Evolutionary conservation across 2,329 filamentous ascomycete genomes (phyloP).

Genomic region (Purpureocillium lavendulum): DNA sequence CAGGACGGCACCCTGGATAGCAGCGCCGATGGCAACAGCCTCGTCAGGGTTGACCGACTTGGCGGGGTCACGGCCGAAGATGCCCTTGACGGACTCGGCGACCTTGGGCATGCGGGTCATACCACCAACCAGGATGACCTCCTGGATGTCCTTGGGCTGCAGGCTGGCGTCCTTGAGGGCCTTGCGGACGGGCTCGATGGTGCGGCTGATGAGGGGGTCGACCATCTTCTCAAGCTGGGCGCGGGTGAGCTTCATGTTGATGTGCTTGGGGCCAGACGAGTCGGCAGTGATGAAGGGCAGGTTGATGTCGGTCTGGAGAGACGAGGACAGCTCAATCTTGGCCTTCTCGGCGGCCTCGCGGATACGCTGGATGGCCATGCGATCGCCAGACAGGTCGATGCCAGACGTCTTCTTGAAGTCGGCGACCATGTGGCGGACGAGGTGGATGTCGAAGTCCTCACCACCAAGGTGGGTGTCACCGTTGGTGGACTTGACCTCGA

Average conservation of each 20-base stretch:
- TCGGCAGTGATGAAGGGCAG: constrained; percentile 98
- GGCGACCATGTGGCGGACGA: constrained; percentile 87
- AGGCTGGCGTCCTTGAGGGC: constrained; percentile 93
- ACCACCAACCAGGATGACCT: constrained; percentile 95
- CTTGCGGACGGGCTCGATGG: constrained; percentile 90
- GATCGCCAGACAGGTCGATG: constrained; percentile 82
- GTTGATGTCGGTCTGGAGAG: constrained; percentile 94
- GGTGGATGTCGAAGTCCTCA: constrained; percentile 93
- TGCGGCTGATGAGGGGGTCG: constrained; percentile 78
- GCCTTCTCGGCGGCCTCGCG: constrained; percentile 98
- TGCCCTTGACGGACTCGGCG: constrained; percentile 86
- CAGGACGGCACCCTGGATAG: constrained; percentile 93
- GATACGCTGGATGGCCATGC: constrained; percentile 98
- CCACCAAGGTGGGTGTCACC: constrained; percentile 97
- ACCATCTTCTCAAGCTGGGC: constrained; percentile 90
- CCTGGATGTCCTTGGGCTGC: constrained; percentile 87
- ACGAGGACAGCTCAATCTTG: constrained; percentile 97
- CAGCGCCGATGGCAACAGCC: constrained; percentile 94
- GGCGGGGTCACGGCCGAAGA: constrained; percentile 92
- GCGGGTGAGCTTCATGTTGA: constrained; percentile 90
- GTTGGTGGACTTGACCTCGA: constrained; percentile 98
- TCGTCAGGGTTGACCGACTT: constrained; percentile 99
- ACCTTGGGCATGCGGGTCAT: constrained; percentile 99
- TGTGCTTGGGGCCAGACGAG: constrained; percentile 93
- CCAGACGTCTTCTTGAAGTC: constrained; percentile 96